Conservation (phyloP, 441 rosid species). For the Corymbia calophylla region DNA sequence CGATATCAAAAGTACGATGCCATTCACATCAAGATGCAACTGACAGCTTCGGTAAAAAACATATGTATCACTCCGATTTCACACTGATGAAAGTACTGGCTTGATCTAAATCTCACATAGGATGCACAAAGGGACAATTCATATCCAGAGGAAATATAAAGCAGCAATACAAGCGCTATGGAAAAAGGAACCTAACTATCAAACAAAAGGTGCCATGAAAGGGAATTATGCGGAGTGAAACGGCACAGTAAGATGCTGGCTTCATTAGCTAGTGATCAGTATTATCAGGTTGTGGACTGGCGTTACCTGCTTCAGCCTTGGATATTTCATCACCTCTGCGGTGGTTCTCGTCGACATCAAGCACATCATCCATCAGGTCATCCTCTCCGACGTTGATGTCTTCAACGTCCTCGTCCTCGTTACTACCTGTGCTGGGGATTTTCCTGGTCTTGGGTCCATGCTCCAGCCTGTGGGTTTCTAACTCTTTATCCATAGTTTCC, state of each 20-base stretch:
- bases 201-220: neutral
- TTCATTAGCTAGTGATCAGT: neutral
- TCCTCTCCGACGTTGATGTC: slow-evolving; percentile 86
- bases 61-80: neutral
- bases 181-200: neutral
- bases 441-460: slow-evolving; percentile 92
- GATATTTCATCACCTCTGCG: slow-evolving; percentile 34
- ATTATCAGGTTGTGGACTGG: slow-evolving; percentile 22
- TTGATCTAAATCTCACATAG: neutral
- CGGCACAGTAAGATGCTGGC: neutral
- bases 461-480: slow-evolving; percentile 87
- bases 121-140: neutral
- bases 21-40: neutral
- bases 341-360: slow-evolving; percentile 54
- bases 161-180: neutral
- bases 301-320: slow-evolving; percentile 29
- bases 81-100: neutral
- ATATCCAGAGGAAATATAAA: neutral
- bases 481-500: slow-evolving; percentile 95
- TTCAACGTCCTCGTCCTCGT: slow-evolving; percentile 79
- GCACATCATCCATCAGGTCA: slow-evolving; percentile 82
- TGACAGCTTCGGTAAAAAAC: neutral
- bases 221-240: neutral
- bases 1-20: neutral
- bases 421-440: slow-evolving; percentile 57